Percentiles rank a stretch among this genome's conserved stretches.
Conservation (phyloP, 1,284 basidiomycete species). For the Spongispora temasekensis region DNA sequence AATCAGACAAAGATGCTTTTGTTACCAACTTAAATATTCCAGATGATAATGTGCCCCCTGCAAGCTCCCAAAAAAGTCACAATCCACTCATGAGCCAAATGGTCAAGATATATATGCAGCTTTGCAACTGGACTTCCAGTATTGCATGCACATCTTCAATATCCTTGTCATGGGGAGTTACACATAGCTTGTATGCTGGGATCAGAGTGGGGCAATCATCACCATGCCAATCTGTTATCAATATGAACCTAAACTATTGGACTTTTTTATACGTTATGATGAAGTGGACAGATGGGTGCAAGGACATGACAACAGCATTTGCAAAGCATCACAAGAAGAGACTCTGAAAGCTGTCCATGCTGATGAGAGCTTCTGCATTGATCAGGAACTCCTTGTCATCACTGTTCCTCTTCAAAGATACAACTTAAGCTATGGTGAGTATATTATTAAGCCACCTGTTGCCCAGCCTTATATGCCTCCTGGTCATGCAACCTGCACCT, state of each 20-base stretch:
- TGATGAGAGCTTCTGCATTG: neutral
- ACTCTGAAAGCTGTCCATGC: neutral
- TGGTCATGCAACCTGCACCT: neutral
- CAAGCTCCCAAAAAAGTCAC: too few species aligned
- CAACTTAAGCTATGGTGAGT: neutral
- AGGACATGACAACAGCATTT: neutral
- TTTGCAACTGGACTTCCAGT: too few species aligned
- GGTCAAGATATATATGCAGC: too few species aligned
- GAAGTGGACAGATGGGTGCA: neutral
- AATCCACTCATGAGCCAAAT: neutral
- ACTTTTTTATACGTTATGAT: neutral
- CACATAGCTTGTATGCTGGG: too few species aligned
- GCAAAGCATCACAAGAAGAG: neutral
- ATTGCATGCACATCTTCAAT: too few species aligned
- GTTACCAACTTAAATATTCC: neutral
- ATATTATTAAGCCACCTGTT: neutral
- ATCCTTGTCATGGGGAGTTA: too few species aligned
- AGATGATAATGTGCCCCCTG: neutral
- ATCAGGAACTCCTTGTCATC: neutral
- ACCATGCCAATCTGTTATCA: neutral
- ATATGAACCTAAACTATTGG: neutral
- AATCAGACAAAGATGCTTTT: neutral
- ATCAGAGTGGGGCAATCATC: neutral
- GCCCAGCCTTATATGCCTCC: neutral
- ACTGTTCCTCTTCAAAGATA: neutral